Evolutionary conservation across 78 protist species (phyloP).

Genomic region (Guillardia theta): DNA sequence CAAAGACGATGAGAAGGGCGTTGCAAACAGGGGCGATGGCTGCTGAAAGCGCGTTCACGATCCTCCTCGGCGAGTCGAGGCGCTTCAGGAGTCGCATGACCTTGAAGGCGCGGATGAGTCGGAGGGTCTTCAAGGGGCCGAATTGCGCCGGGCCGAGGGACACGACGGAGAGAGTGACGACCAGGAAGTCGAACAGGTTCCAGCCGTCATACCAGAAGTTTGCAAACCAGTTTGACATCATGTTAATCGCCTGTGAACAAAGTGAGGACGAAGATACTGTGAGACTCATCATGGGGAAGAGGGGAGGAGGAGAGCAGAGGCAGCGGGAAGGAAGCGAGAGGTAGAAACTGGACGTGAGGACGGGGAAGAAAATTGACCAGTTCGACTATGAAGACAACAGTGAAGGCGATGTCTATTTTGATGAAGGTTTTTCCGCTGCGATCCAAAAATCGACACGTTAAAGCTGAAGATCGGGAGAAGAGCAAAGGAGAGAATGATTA

Average conservation of each 20-base stretch:
- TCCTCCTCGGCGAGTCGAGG: not conserved
- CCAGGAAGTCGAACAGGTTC: not conserved
- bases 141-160: too few species aligned
- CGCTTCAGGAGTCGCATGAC: slow-evolving; percentile 13
- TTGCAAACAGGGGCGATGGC: not conserved
- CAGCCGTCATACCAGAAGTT: not conserved
- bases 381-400: not conserved
- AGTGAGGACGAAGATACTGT: too few species aligned
- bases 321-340: too few species aligned
- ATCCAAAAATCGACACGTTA: too few species aligned
- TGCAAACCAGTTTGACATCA: not conserved
- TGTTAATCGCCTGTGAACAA: too few species aligned
- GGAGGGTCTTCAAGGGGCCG: not conserved
- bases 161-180: not conserved
- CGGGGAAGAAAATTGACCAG: too few species aligned
- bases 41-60: not conserved
- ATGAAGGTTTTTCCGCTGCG: too few species aligned
- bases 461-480: too few species aligned
- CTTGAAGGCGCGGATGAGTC: not conserved
- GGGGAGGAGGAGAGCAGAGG: too few species aligned
- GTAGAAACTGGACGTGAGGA: too few species aligned
- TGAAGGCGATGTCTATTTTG: not conserved
- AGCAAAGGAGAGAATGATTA: too few species aligned
- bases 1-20: not conserved
- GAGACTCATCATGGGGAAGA: too few species aligned